Evolutionary conservation across 2,329 filamentous ascomycete species (phyloP).

Genomic region (Aspergillus aculeatus): DNA sequence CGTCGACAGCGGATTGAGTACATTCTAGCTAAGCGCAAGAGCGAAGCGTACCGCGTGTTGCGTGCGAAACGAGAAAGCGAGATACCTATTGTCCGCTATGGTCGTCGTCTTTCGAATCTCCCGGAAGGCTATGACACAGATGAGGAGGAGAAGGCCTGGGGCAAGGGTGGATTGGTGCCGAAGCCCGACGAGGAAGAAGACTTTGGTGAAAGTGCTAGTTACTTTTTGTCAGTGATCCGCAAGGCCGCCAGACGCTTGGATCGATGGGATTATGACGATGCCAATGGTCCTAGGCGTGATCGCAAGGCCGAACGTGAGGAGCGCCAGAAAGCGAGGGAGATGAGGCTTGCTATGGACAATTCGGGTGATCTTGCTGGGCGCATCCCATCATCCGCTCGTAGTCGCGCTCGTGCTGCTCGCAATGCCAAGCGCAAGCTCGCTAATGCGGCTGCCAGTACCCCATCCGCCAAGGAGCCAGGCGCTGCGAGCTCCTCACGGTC

Average conservation of each 20-base stretch:
- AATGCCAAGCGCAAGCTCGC: conserved; percentile 33
- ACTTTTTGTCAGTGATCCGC: conserved; percentile 44
- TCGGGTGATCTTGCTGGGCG: conserved; percentile 18
- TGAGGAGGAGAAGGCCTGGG: conserved; percentile 44
- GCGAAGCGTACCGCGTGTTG: conserved; percentile 38
- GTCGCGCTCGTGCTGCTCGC: conserved; percentile 24
- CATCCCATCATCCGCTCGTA: conserved; percentile 22
- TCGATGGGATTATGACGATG: conserved; percentile 47
- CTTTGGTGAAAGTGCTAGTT: conserved; percentile 48
- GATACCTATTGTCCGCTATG: conserved; percentile 42
- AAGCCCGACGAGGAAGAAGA: conserved; percentile 47
- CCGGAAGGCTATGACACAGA: conserved; percentile 49
- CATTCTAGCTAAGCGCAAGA: conserved; percentile 44
- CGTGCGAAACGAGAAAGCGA: conserved; percentile 40
- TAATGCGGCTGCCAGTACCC: conserved; percentile 19
- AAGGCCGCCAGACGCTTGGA: conserved; percentile 45
- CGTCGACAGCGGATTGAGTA: conserved; percentile 50
- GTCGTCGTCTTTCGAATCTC: conserved; percentile 42
- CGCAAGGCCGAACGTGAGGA: conserved; percentile 40
- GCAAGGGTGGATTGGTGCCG: conserved; percentile 44
- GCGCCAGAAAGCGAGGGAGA: conserved; percentile 34
- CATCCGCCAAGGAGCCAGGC: conserved; percentile 20
- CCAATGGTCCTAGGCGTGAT: conserved; percentile 39
- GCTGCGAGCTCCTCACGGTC: conserved; percentile 19
- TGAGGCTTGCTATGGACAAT: conserved; percentile 20